A percentile compares a stretch with the other conserved stretches of the same genome.
Evolutionary conservation across 352 stramenopile genomes (phyloP).

Genomic region (Lagenidium giganteum): DNA sequence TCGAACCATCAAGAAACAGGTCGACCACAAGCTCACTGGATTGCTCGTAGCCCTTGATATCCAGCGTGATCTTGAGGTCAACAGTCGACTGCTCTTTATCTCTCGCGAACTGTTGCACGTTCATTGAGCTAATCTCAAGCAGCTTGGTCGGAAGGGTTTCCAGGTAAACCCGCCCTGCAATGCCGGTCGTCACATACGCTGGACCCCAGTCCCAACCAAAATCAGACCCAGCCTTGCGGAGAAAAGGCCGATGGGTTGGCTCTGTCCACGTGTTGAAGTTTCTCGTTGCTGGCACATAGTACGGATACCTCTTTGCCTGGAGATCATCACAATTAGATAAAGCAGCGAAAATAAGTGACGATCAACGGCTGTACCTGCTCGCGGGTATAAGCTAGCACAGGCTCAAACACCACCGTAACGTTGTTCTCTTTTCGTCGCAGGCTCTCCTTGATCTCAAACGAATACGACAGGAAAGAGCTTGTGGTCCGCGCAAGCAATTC

Average conservation of each 20-base stretch:
- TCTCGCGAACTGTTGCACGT: conserved; percentile 47
- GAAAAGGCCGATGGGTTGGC: conserved; percentile 67
- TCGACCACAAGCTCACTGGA: too few species aligned
- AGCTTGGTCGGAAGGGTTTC: too few species aligned
- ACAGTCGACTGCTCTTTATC: too few species aligned
- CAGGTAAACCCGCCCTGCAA: conserved; percentile 47
- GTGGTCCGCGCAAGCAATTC: conserved; percentile 32
- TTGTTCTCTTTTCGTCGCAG: conserved; percentile 27
- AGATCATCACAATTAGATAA: conserved; percentile 1
- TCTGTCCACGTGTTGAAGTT: conserved; percentile 83
- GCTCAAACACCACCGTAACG: conserved; percentile 53
- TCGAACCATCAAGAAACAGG: too few species aligned
- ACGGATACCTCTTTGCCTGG: conserved; percentile 59
- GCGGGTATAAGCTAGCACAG: conserved; percentile 44
- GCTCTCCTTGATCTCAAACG: conserved; percentile 27
- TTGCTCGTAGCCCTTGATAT: too few species aligned
- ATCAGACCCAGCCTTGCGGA: conserved; percentile 81
- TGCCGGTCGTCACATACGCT: conserved; percentile 57
- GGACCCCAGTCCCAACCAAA: conserved; percentile 89
- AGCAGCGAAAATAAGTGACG: conserved; percentile 1
- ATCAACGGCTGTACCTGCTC: conserved; percentile 18
- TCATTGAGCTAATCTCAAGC: conserved; percentile 25
- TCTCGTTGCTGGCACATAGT: conserved; percentile 63
- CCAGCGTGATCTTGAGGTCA: too few species aligned
- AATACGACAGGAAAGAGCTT: conserved; percentile 68